Evolutionary conservation across 164 flowering plant species (phyloP), one percentile per base, ranked within the genome.

Genomic region (Hamamelis virginiana): DNA sequence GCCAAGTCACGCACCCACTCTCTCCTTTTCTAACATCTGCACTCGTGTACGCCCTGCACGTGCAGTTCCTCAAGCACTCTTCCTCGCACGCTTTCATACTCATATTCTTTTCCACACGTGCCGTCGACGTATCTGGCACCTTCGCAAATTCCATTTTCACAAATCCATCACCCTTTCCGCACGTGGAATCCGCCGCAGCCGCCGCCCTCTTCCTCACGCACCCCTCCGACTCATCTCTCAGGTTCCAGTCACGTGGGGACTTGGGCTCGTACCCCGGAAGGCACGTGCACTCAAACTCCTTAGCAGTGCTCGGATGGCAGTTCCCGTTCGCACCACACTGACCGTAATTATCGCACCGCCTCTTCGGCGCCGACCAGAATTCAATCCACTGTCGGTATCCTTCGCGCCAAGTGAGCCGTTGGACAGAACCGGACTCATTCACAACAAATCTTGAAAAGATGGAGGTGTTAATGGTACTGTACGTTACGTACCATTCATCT

Each of bases 91-190:
- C 78, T 45, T 76, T 43, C 56, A 74, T 10, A 1, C 67, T 76
- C 73, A 69, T 3, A 43, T 63, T 63, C 72, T 16, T 66, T 22
- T 74, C 62, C 51, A 62, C 66, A 19, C 27, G 58, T 16, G 78
- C 73, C n/a, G 8, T n/a, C 0, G 76, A 43, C 0, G 81, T 74
- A 28, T 86, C 86, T 0, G 87, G 90, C 13, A 77, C n/a, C 69
- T 81, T 84, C 64, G 77, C 72, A 18, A 47, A 57, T 18, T 26
- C 38, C 57, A 73, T 25, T 76, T 72, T 78, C 69, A 55, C 57
- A 59, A 86, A 86, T 69, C 82, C 83, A 13, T 76, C 79, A 0
- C 75, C 68, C 0, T 41, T 72, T 21, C 65, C 51, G 45, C 89
- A 84, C 63, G 65, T 67, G 5, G 78, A 59, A 1, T 1, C 6